A percentile compares a stretch with the other conserved stretches of the same genome.
phyloP scores from a whole-genome alignment of 2,329 filamentous ascomycete genomes.

The Fusarium algeriense region DNA sequence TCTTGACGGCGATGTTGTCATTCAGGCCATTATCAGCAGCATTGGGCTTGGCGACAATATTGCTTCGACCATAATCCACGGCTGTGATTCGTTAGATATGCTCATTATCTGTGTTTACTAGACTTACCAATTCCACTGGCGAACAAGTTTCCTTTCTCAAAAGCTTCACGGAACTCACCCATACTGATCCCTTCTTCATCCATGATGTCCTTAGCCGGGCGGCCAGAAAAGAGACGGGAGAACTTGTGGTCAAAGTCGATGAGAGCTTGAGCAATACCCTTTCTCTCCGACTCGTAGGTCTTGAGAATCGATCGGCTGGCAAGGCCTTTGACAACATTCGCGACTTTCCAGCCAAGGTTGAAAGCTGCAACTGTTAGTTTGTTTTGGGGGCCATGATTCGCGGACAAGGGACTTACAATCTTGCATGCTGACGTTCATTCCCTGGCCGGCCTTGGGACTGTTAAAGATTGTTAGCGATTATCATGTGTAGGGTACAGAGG shows the following conservation, averaged over 20 bases:
- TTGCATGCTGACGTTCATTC: constrained; percentile 80
- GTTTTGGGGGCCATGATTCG: rapidly evolving
- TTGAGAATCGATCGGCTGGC: constrained; percentile 57
- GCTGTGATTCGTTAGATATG: not conserved
- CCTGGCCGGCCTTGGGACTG: constrained; percentile 73
- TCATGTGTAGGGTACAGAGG: rapidly evolving
- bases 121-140: constrained; percentile 16
- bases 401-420: constrained; percentile 54
- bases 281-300: constrained; percentile 66
- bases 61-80: constrained; percentile 35
- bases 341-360: constrained; percentile 70
- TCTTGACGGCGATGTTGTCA: constrained; percentile 1
- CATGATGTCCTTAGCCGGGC: constrained; percentile 69
- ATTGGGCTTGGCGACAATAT: constrained; percentile 23
- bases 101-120: not conserved
- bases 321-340: constrained; percentile 59
- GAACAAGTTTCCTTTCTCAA: constrained; percentile 67
- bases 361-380: constrained; percentile 12
- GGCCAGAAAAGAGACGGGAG: constrained; percentile 62
- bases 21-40: not conserved
- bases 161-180: constrained; percentile 71
- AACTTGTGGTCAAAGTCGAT: constrained; percentile 74
- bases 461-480: not conserved
- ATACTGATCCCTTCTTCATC: constrained; percentile 72
- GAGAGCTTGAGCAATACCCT: constrained; percentile 72